Conservation (phyloP, 2,329 filamentous ascomycete species). For the Cercospora sp. region DNA sequence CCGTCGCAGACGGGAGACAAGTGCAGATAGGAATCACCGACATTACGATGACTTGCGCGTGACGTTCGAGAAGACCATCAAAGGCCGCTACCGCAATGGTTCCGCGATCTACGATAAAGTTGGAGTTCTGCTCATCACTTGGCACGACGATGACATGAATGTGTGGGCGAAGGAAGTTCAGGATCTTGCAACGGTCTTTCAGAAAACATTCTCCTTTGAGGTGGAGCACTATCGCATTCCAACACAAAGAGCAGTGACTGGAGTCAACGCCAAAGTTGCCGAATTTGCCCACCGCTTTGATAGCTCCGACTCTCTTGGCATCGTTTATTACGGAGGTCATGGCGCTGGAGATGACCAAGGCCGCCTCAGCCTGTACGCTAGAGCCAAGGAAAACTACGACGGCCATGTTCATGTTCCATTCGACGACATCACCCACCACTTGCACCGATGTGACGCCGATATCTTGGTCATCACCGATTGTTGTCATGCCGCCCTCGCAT, state of each 20-base stretch:
- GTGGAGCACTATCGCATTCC: conserved; percentile 14
- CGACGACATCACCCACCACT: conserved; percentile 6
- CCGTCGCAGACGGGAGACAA: neutral
- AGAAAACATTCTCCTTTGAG: conserved; percentile 7
- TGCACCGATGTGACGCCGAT: conserved; percentile 15
- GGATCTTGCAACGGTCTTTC: conserved; percentile 8
- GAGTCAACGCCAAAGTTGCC: conserved; percentile 3
- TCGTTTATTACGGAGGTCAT: conserved; percentile 21
- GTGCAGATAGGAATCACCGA: neutral
- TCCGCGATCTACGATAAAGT: conserved; percentile 11
- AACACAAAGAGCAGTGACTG: conserved; percentile 5
- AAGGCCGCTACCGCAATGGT: conserved; percentile 14
- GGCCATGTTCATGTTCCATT: conserved; percentile 14
- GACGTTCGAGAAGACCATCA: conserved; percentile 10
- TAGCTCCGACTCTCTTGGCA: conserved; percentile 5
- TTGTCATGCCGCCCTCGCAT: conserved; percentile 16
- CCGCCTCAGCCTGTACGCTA: conserved; percentile 8
- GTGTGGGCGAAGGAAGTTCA: conserved; percentile 3
- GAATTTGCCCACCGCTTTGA: conserved; percentile 17
- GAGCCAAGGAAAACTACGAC: neutral
- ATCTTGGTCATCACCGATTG: conserved; percentile 16
- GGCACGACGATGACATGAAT: conserved; percentile 16
- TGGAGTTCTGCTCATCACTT: conserved; percentile 14
- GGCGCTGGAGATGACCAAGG: conserved; percentile 5
- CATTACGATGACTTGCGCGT: conserved; percentile 8